Conservation (phyloP, 257 asterid species). For the Solanum commersonii region DNA sequence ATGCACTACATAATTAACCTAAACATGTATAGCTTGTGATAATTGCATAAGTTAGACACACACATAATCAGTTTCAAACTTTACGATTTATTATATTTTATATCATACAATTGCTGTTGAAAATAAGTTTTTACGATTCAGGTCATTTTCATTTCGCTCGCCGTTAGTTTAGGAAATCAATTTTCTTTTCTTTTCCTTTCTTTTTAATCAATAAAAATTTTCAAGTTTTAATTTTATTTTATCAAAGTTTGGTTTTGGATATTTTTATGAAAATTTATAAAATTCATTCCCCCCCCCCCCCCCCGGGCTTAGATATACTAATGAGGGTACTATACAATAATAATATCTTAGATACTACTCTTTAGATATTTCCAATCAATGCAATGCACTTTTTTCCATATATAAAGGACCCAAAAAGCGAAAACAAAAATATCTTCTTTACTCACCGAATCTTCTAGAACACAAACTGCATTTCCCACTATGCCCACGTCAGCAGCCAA, state of each 20-base stretch:
- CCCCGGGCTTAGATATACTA: neutral
- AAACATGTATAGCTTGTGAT: neutral
- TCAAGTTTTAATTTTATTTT: neutral
- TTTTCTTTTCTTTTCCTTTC: neutral
- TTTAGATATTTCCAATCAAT: neutral
- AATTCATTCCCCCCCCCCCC: neutral
- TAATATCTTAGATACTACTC: neutral
- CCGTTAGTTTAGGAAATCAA: rapidly evolving
- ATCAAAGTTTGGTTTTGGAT: neutral
- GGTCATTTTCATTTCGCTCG: rapidly evolving
- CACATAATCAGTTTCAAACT: neutral
- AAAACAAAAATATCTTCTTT: neutral
- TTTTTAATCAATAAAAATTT: neutral
- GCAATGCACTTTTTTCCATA: neutral
- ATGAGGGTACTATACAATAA: too few relatives aligned
- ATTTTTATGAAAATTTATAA: neutral
- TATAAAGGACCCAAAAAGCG: neutral
- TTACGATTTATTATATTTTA: neutral
- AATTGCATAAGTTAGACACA: neutral
- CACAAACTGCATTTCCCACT: neutral
- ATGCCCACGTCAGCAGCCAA: neutral
- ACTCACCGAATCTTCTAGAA: neutral
- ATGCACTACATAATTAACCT: neutral
- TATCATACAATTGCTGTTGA: too few relatives aligned
- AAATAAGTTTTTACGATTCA: neutral